phyloP scores from a whole-genome alignment of 2,329 filamentous ascomycete species.

The Pseudopithomyces maydicus region DNA sequence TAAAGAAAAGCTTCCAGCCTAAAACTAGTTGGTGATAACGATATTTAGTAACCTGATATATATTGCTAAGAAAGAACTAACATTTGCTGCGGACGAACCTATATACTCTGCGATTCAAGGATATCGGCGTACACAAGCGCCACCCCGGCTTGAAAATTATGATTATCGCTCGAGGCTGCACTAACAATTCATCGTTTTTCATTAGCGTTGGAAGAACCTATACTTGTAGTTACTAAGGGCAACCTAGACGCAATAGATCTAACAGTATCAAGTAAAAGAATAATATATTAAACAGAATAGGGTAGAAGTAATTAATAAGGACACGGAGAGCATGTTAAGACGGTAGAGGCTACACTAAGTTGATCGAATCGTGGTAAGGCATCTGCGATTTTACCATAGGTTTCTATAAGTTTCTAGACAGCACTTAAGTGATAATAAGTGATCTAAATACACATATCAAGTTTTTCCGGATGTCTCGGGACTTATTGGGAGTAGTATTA shows the following conservation, averaged over 20 bases:
- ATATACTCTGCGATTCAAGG: conserved; percentile 51
- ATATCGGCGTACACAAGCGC: conserved; percentile 55
- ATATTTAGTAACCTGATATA: no score
- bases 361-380: conserved; percentile 46
- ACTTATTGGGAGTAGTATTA: background rate
- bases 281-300: no score
- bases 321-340: no score
- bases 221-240: no score
- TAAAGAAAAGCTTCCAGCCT: conserved; percentile 34
- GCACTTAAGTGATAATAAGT: conserved; percentile 42
- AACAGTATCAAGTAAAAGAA: no score
- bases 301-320: no score
- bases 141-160: conserved; percentile 47
- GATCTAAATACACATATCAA: conserved; percentile 12
- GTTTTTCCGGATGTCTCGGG: background rate
- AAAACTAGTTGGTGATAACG: background rate
- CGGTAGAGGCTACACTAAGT: conserved; percentile 38
- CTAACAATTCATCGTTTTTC: no score
- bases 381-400: conserved; percentile 48
- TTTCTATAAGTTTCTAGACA: conserved; percentile 50
- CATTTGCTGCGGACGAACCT: conserved; percentile 47
- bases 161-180: conserved; percentile 30
- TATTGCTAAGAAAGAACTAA: conserved; percentile 33
- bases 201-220: no score
- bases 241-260: no score